Percentiles rank a stretch among this genome's conserved stretches.
These are phyloP conservation scores for Sporobolus alterniflorus DNA, from an alignment of 202 grass and related monocot species.

Conservation along the genomic window DNA sequence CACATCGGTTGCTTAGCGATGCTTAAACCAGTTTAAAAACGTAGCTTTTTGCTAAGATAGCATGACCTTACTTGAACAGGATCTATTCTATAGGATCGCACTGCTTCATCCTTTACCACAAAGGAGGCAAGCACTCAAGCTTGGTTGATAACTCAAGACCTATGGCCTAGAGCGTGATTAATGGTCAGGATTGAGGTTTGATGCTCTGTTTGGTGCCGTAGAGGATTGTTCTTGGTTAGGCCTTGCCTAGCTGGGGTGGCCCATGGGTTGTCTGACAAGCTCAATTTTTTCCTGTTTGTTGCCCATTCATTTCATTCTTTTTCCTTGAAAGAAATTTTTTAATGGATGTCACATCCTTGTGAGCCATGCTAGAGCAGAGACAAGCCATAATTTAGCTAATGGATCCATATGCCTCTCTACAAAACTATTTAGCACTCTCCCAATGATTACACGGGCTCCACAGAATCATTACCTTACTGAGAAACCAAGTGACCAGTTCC, in stretches of 20 bases:
- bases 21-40: neutral
- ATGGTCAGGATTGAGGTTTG: neutral
- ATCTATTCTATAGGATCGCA: slow-evolving; percentile 46
- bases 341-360: no score
- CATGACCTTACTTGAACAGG: slow-evolving; percentile 51
- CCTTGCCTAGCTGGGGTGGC: neutral
- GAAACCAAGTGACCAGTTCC: no score
- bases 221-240: slow-evolving; percentile 26
- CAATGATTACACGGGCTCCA: no score
- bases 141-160: slow-evolving; percentile 19
- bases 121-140: neutral
- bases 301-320: no score
- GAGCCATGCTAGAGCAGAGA: no score
- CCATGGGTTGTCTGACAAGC: neutral
- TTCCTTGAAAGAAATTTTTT: no score
- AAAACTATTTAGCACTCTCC: no score
- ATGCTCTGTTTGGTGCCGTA: neutral
- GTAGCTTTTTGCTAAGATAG: rapidly evolving
- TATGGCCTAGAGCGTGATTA: slow-evolving; percentile 40
- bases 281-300: neutral
- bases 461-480: no score
- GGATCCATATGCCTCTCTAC: no score
- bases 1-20: neutral
- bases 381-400: no score
- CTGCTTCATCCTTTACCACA: slow-evolving; percentile 37